Conservation (phyloP, 2,329 filamentous ascomycete genomes). For the Penicillium verrucosum region DNA sequence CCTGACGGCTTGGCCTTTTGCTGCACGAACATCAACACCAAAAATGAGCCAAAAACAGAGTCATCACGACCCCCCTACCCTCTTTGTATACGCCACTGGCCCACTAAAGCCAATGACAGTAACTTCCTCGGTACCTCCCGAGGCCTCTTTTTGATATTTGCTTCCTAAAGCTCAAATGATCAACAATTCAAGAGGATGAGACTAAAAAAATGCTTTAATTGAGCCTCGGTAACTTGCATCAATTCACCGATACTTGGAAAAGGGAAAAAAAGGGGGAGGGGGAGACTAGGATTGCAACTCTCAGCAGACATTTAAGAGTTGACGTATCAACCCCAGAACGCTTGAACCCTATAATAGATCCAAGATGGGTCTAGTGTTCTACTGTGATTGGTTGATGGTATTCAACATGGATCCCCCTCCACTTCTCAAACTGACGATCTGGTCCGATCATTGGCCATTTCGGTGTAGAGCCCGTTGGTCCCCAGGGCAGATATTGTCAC, state of each 20-base stretch:
- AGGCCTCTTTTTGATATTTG: conserved; percentile 3
- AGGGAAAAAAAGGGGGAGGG: neutral
- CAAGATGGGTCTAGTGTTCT: conserved; percentile 7
- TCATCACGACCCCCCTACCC: neutral
- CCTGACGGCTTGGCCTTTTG: conserved; percentile 6
- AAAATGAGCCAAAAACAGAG: neutral
- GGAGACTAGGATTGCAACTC: neutral
- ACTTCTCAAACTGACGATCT: neutral
- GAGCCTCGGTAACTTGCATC: neutral
- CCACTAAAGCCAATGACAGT: conserved; percentile 7
- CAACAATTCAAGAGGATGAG: neutral
- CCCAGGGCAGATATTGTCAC: no score
- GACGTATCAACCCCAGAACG: conserved; percentile 21
- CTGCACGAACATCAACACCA: conserved; percentile 5
- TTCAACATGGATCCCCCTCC: neutral
- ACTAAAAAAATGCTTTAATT: neutral
- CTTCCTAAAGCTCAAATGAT: neutral
- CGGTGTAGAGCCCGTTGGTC: neutral
- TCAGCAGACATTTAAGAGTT: conserved; percentile 12
- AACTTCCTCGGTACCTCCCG: conserved; percentile 11
- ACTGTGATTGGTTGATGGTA: neutral
- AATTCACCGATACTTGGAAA: neutral
- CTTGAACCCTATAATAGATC: conserved; percentile 10
- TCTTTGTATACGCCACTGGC: conserved; percentile 3
- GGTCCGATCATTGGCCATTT: conserved; percentile 17